phyloP scores from a whole-genome alignment of 73 alveolate genomes.

The Paraurostyla sp. region DNA sequence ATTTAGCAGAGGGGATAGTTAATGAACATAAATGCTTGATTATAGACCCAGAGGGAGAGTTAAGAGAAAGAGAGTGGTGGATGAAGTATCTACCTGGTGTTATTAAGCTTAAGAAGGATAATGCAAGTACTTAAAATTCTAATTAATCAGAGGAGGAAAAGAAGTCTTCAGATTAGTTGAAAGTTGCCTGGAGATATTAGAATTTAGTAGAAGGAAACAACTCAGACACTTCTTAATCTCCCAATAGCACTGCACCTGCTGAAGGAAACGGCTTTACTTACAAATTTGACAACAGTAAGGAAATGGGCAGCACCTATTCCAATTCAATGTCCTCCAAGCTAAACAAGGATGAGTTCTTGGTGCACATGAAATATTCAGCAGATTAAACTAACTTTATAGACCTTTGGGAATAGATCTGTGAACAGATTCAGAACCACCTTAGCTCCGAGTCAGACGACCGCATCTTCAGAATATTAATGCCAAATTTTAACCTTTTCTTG shows the following conservation, averaged over 20 bases:
- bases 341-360: slow-evolving; percentile 4
- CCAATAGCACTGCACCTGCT: no score
- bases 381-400: not conserved
- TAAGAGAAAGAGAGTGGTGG: slow-evolving; percentile 44
- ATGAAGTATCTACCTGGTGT: slow-evolving; percentile 55
- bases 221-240: not conserved
- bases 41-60: slow-evolving; percentile 25
- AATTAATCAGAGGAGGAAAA: not conserved
- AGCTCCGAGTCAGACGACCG: slow-evolving; percentile 18
- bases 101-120: slow-evolving; percentile 13
- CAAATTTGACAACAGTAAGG: slow-evolving; percentile 36
- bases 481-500: not conserved
- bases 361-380: not conserved
- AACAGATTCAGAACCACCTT: slow-evolving; percentile 9
- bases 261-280: no score
- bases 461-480: slow-evolving; percentile 26
- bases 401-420: slow-evolving; percentile 50
- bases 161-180: no score
- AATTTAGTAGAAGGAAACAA: not conserved
- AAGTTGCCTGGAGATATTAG: slow-evolving; percentile 68
- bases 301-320: slow-evolving; percentile 40
- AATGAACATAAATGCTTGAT: slow-evolving; percentile 52
- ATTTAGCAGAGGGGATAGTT: slow-evolving; percentile 56
- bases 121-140: not conserved
- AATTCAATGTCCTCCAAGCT: slow-evolving; percentile 11